A percentile compares a stretch with the other conserved stretches of the same genome.
Conservation (phyloP, 2,329 filamentous ascomycete genomes). For the Pyricularia sp. region DNA sequence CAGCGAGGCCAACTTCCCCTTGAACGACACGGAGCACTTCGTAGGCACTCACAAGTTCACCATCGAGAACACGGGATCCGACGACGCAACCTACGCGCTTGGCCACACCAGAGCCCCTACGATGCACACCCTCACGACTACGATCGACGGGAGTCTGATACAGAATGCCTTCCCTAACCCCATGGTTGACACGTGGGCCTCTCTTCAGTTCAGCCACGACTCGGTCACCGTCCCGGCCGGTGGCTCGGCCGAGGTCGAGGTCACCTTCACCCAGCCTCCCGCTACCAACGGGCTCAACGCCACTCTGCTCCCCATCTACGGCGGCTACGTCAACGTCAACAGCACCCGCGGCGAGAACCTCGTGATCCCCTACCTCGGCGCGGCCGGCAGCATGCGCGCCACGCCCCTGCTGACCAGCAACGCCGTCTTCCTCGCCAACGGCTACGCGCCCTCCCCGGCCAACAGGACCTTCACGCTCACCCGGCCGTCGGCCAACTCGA, state of each 20-base stretch:
- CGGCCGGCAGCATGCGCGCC: constrained; percentile 25
- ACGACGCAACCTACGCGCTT: constrained; percentile 26
- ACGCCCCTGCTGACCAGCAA: constrained; percentile 21
- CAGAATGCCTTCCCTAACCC: constrained; percentile 35
- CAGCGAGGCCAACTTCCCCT: constrained; percentile 30
- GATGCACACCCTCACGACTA: constrained; percentile 20
- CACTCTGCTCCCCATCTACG: constrained; percentile 34
- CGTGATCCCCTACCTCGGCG: constrained; percentile 28
- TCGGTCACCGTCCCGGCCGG: constrained; percentile 21
- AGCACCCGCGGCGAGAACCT: constrained; percentile 28
- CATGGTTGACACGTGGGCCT: constrained; percentile 21
- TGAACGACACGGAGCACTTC: constrained; percentile 41
- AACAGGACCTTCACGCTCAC: not conserved
- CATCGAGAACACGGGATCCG: constrained; percentile 27
- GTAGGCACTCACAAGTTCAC: constrained; percentile 35
- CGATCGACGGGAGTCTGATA: not conserved
- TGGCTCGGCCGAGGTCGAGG: constrained; percentile 32
- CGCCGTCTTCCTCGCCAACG: constrained; percentile 6
- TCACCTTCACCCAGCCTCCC: constrained; percentile 32
- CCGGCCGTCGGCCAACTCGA: constrained; percentile 21
- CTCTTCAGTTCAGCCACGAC: constrained; percentile 11
- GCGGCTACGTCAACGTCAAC: constrained; percentile 35
- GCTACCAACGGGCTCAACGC: constrained; percentile 19
- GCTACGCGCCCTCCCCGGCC: not conserved
- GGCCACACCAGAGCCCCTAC: constrained; percentile 25